Evolutionary conservation across 2,329 filamentous ascomycete species (phyloP).

Genomic region (Colletotrichum higginsianum): DNA sequence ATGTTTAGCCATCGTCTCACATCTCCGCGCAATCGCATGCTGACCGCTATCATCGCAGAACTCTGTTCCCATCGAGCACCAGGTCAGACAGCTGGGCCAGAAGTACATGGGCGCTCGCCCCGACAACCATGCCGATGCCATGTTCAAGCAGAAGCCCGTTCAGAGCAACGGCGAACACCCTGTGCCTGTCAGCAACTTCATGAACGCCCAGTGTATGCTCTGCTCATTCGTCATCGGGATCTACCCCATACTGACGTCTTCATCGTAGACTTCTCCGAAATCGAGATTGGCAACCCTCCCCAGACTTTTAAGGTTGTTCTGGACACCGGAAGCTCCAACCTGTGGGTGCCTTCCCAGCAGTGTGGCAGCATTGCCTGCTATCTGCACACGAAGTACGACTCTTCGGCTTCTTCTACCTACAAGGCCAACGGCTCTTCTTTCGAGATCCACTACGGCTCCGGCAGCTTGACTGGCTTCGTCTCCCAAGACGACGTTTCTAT

Average conservation of each 20-base stretch:
- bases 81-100: conserved; percentile 87
- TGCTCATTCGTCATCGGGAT: background rate
- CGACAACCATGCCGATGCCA: conserved; percentile 77
- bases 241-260: background rate
- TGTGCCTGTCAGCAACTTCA: conserved; percentile 95
- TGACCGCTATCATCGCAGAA: conserved; percentile 65
- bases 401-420: conserved; percentile 88
- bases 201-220: conserved; percentile 97
- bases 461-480: conserved; percentile 92
- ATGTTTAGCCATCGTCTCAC: conserved; percentile 55
- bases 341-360: conserved; percentile 94
- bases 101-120: conserved; percentile 94
- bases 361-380: conserved; percentile 98
- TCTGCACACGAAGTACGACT: conserved; percentile 97
- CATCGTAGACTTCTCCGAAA: conserved; percentile 93
- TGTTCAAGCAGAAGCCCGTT: conserved; percentile 83
- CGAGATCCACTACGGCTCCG: conserved; percentile 95
- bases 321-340: conserved; percentile 98
- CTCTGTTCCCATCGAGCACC: conserved; percentile 82
- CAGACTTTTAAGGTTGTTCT: conserved; percentile 99
- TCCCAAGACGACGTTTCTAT: conserved; percentile 90
- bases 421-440: conserved; percentile 95
- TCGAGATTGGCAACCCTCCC: conserved; percentile 90
- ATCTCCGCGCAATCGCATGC: conserved; percentile 16
- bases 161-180: conserved; percentile 79